Evolutionary conservation across 352 stramenopile species (phyloP).

Genomic region (Globisporangium nagaii): DNA sequence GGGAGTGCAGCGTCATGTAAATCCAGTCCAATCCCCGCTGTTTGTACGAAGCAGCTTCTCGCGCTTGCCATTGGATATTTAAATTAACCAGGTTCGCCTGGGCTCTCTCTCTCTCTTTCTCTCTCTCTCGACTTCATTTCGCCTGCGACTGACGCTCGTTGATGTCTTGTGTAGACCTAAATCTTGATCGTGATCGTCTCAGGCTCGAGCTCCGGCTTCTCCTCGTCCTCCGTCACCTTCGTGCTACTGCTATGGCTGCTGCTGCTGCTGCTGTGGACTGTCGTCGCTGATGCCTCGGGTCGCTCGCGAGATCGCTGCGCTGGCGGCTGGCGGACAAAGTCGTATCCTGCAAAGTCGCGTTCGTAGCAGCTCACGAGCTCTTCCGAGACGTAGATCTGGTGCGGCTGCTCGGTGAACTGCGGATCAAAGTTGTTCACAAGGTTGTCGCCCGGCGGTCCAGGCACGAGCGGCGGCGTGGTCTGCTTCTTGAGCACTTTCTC

Average conservation of each 20-base stretch:
- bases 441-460: constrained; percentile 54
- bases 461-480: constrained; percentile 51
- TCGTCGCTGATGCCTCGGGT: background rate
- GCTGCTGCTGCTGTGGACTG: background rate
- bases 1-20: constrained; percentile 54
- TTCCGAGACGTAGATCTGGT: constrained; percentile 73
- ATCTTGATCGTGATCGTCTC: constrained; percentile 62
- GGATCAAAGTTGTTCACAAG: constrained; percentile 84
- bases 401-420: constrained; percentile 80
- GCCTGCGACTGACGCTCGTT: constrained; percentile 1
- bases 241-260: constrained; percentile 24
- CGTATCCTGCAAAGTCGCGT: constrained; percentile 79
- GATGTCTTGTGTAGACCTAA: too few relatives aligned
- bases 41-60: background rate
- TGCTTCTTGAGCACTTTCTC: constrained; percentile 65
- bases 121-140: constrained; percentile 7
- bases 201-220: constrained; percentile 52
- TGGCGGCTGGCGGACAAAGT: constrained; percentile 54
- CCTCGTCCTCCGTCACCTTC: constrained; percentile 28
- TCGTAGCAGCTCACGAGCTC: constrained; percentile 62
- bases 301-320: background rate
- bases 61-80: constrained; percentile 10
- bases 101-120: background rate
- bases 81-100: constrained; percentile 11
- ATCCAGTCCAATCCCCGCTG: background rate